Evolutionary conservation across 768 basidiomycete species (phyloP).

Genomic region (Obba rivulosa): DNA sequence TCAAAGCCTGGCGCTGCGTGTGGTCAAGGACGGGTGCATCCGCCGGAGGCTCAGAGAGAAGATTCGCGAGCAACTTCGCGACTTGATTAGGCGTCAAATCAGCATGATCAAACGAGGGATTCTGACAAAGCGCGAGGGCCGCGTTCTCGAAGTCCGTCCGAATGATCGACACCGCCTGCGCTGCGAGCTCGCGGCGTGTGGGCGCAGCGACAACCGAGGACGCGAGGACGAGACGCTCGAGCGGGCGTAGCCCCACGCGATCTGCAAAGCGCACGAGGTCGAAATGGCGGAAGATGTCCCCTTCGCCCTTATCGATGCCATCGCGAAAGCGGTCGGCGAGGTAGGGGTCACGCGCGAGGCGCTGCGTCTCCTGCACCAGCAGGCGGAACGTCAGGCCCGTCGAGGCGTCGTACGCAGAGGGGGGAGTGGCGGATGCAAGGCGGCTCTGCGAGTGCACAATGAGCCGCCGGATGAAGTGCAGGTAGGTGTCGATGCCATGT

Average conservation of each 20-base stretch:
- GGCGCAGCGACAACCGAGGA: constrained; percentile 67
- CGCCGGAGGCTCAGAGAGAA: constrained; percentile 64
- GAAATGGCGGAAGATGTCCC: constrained; percentile 76
- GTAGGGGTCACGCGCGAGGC: constrained; percentile 85
- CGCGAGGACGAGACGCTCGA: constrained; percentile 75
- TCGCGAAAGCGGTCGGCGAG: constrained; percentile 88
- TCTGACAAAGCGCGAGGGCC: constrained; percentile 67
- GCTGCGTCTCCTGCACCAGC: constrained; percentile 82
- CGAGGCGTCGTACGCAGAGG: constrained; percentile 68
- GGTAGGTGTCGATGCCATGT: constrained; percentile 94
- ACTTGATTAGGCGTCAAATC: constrained; percentile 72
- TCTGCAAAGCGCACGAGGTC: constrained; percentile 81
- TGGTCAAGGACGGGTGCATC: constrained; percentile 71
- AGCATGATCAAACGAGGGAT: constrained; percentile 76
- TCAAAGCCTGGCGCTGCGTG: constrained; percentile 68
- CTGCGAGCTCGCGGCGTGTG: constrained; percentile 52
- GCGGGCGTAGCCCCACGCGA: constrained; percentile 71
- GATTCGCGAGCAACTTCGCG: constrained; percentile 73
- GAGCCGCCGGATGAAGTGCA: constrained; percentile 95
- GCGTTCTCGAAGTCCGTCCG: constrained; percentile 79
- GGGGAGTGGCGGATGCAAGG: constrained; percentile 51
- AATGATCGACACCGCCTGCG: constrained; percentile 61
- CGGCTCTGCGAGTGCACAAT: constrained; percentile 82
- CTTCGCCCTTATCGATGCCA: constrained; percentile 84
- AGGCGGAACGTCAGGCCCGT: constrained; percentile 78